Evolutionary conservation across 805 yeast species (phyloP), one percentile per base, ranked within the genome.

Genomic region (Wickerhamiella azymoides): DNA sequence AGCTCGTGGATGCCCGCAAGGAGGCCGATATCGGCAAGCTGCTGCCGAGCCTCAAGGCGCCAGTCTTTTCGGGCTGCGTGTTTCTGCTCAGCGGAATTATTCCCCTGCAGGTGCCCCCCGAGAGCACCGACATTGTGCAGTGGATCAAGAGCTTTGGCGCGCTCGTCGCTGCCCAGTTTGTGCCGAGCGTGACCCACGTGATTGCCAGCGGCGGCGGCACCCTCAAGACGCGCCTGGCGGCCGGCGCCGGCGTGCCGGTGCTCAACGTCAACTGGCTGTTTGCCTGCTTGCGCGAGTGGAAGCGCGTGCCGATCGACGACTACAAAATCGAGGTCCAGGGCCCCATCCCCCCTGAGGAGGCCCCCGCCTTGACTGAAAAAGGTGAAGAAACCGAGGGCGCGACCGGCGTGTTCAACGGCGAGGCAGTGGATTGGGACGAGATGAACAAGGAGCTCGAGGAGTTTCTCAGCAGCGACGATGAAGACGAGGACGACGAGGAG

Each of bases 131-230:
- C 58, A 83, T 92, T 38, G 96, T 88, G 1, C 76, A 80, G 18
- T 89, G 97, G 96, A 83, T 89, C 10, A 73, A 74, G 42, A 84
- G 88, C 46, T 89, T 89, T 69, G 98, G 98, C 1, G 96, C 95
- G 0, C 69, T 69, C 2, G 86, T 89, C 7, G 80, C 80, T 1
- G 68, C 77, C 3, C 86, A 84, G 47, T 78, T 82, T 19, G 69
- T 73, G 39, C 74, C 76, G 14, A 66, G 74, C 1, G 88, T 93
- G 2, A 92, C 97, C 0, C 98, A 89, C 62, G 82, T 89, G 2
- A 79, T 89, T 14, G 84, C 96, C 36, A 74, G 79, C 49, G 79
- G 79, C 43, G 77, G 86, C 1, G 78, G 79, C 16, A 92, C 98
- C 0, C 73, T 76, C 55, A 89, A 89, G 60, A 95, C 88, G 9